Base-by-base conservation (phyloP, 2,329 filamentous ascomycete genomes). In the Bipolaris oryzae region DNA sequence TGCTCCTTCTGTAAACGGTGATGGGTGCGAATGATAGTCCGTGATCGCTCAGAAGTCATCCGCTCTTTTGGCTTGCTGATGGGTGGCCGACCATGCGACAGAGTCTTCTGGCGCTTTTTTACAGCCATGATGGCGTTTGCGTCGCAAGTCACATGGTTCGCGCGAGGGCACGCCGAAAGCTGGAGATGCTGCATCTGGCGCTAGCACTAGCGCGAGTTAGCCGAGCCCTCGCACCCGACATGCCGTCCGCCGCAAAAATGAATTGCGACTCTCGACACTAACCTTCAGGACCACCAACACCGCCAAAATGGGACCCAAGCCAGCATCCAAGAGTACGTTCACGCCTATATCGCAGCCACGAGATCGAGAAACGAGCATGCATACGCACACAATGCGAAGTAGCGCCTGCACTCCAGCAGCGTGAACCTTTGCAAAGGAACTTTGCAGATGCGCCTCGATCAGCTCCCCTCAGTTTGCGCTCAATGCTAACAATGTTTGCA, bases 1-100 rank as follows among this genome's bases (percentile, higher is more conserved):
- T 82, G 80, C 18, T 81, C 75, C 71, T 88, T 88, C 42, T 85
- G 79, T 42, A 88, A 79, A 52, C 79, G 79, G 64, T 89, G 86
- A 73, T 87, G 85, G 31, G 80, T 79, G 42, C 82, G 81, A 60
- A 88, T 87, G 31, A 87, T 77, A 42, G 79, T 82, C 44, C 85
- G 79, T 1, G 85, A 87, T 20, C 81, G 80, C 69, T 82, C 84
- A 13, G 85, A 81, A 15, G 84, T 86, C 57, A 87, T 76, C 1
- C 62, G 68, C 53, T 74, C 70, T 42, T 66, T 70, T 3, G 64
- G 64, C n/a, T 61, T 68, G 35, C 62, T 64, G 16, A 64, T 45
- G 0, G 74, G 74, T 15, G 74, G 74, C 1, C 75, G 67, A 3
- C 74, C 73, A 55, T 70, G 68, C 23, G 75, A 71, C 16, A 77